Evolutionary conservation across 2,329 filamentous ascomycete species (phyloP).

Genomic region (Diaporthe amygdali): DNA sequence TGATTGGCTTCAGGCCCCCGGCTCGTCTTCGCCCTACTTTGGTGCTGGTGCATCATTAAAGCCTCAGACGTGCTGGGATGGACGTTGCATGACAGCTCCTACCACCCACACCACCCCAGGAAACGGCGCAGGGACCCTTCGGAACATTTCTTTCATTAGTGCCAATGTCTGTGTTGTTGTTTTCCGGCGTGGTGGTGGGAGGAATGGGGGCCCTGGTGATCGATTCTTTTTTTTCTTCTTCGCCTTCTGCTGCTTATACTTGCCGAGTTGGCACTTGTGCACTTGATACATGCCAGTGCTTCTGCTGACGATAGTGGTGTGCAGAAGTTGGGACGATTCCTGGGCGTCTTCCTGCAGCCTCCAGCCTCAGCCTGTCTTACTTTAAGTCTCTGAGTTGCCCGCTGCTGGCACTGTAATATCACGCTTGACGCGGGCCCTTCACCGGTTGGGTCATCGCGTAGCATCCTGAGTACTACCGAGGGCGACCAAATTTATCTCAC

Average conservation of each 20-base stretch:
- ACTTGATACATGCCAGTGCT: background rate
- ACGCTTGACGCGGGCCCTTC: background rate
- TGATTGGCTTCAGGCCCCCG: background rate
- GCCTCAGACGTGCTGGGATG: background rate
- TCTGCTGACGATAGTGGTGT: background rate
- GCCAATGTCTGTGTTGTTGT: background rate
- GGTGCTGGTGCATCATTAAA: background rate
- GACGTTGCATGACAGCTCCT: background rate
- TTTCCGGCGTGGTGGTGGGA: background rate
- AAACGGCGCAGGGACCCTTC: background rate
- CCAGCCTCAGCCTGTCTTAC: constrained; percentile 3
- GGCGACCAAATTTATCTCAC: background rate
- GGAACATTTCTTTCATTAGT: background rate
- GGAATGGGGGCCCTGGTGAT: background rate
- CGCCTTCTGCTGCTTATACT: background rate
- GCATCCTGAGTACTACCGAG: background rate
- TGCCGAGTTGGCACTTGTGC: background rate
- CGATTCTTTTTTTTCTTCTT: background rate
- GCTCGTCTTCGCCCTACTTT: background rate
- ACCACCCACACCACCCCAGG: background rate
- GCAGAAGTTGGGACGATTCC: background rate
- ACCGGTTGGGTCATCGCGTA: background rate
- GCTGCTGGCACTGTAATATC: background rate
- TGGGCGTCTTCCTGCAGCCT: background rate
- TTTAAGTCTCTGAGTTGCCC: background rate